Evolutionary conservation across 2,329 filamentous ascomycete genomes (phyloP).

Genomic region (Biscogniauxia mediterranea): DNA sequence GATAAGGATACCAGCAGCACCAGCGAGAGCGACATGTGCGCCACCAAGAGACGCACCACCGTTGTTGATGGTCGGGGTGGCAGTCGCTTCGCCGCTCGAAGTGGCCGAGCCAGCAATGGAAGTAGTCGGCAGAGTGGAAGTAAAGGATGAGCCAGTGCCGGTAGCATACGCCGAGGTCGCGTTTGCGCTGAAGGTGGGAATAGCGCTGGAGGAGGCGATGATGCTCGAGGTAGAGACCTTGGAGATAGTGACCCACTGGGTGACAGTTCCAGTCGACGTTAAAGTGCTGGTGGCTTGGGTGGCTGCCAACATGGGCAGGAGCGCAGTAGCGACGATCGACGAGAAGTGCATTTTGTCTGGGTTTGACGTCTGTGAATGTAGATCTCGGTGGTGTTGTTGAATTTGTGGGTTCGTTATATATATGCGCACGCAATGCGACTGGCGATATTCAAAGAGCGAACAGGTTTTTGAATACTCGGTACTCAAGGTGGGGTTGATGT

Average conservation of each 20-base stretch:
- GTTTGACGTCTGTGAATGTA: not conserved
- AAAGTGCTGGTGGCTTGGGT: constrained; percentile 42
- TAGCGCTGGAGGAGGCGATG: constrained; percentile 36
- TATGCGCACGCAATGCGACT: constrained; percentile 17
- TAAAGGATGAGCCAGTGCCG: constrained; percentile 33
- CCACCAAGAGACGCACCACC: constrained; percentile 45
- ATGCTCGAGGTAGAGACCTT: constrained; percentile 35
- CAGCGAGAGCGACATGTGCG: constrained; percentile 46
- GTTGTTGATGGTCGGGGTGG: constrained; percentile 37
- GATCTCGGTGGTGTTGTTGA: not conserved
- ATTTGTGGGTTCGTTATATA: constrained; percentile 10
- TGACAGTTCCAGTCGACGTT: constrained; percentile 49
- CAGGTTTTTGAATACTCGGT: constrained; percentile 28
- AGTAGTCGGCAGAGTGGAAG: constrained; percentile 23
- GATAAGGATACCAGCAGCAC: constrained; percentile 48
- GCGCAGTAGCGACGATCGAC: constrained; percentile 44
- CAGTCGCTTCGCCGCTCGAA: constrained; percentile 28
- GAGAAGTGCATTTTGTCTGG: constrained; percentile 41
- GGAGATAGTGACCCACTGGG: constrained; percentile 52
- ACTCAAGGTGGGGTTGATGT: constrained; percentile 21
- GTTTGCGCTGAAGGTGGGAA: constrained; percentile 30
- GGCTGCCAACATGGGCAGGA: constrained; percentile 54
- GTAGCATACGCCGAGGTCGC: constrained; percentile 35
- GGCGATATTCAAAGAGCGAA: constrained; percentile 23
- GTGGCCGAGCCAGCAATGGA: constrained; percentile 27